These are phyloP conservation scores for Claviceps monticola DNA, from an alignment of 2,329 filamentous ascomycete species.

Conservation along the genomic window DNA sequence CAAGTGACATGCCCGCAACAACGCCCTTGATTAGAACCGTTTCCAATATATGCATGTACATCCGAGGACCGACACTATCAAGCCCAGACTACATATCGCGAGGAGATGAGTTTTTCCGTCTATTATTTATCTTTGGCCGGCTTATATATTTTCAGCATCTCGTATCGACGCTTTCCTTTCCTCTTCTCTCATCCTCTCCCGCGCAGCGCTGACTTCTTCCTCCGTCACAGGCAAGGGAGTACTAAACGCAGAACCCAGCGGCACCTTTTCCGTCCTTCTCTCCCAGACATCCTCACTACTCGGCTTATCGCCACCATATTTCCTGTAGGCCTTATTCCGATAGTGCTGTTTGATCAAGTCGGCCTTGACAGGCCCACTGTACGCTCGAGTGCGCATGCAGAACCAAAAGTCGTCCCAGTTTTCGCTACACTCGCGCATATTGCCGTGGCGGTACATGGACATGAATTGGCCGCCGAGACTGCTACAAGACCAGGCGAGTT, in stretches of 20 bases:
- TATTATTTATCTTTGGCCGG: slow-evolving; percentile 14
- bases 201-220: slow-evolving; percentile 26
- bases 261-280: slow-evolving; percentile 48
- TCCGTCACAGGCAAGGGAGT: slow-evolving; percentile 25
- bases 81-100: too few relatives aligned
- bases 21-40: too few relatives aligned
- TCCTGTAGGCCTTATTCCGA: slow-evolving; percentile 47
- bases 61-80: too few relatives aligned
- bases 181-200: slow-evolving; percentile 24
- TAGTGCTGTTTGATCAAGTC: slow-evolving; percentile 54
- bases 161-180: slow-evolving; percentile 22
- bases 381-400: slow-evolving; percentile 74
- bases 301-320: slow-evolving; percentile 46
- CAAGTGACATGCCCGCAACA: too few relatives aligned
- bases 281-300: slow-evolving; percentile 91
- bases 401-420: slow-evolving; percentile 95
- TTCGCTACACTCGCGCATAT: slow-evolving; percentile 61
- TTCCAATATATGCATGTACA: too few relatives aligned
- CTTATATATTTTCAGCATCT: not conserved
- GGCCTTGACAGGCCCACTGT: slow-evolving; percentile 43
- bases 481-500: slow-evolving; percentile 88
- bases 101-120: slow-evolving; percentile 2
- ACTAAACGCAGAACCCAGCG: slow-evolving; percentile 31
- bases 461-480: slow-evolving; percentile 84
- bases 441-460: slow-evolving; percentile 77